Conservation (phyloP, 2,329 filamentous ascomycete genomes). For the Microcyclospora pomicola region DNA sequence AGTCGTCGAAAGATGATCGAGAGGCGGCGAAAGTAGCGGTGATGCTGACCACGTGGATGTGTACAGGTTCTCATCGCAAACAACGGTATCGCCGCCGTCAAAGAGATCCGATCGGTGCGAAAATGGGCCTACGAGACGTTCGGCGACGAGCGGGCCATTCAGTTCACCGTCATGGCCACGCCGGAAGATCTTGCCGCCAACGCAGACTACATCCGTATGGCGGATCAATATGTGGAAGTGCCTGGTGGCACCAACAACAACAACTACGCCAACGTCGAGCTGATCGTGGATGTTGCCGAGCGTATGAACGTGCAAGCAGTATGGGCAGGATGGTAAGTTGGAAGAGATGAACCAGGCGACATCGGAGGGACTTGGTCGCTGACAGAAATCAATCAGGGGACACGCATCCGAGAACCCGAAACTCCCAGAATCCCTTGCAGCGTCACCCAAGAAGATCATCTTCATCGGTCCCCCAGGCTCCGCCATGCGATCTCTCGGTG, state of each 20-base stretch:
- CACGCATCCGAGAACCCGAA: slow-evolving; percentile 98
- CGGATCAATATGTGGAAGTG: slow-evolving; percentile 97
- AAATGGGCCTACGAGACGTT: slow-evolving; percentile 99
- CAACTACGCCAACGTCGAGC: slow-evolving; percentile 98
- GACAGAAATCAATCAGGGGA: slow-evolving; percentile 45
- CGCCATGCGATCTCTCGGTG: slow-evolving; percentile 95
- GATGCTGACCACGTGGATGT: slow-evolving; percentile 11
- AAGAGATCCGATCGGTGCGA: slow-evolving; percentile 95
- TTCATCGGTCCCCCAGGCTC: slow-evolving; percentile 97
- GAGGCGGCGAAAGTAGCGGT: too few relatives aligned
- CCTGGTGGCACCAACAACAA: slow-evolving; percentile 99
- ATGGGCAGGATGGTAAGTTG: slow-evolving; percentile 86
- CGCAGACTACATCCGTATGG: slow-evolving; percentile 98
- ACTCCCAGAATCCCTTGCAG: slow-evolving; percentile 86
- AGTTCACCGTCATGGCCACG: slow-evolving; percentile 99
- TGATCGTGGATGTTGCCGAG: slow-evolving; percentile 97
- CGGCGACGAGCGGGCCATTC: slow-evolving; percentile 92
- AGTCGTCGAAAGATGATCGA: too few relatives aligned
- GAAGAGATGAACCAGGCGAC: not conserved
- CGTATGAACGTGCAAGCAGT: slow-evolving; percentile 97
- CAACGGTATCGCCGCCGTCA: slow-evolving; percentile 98
- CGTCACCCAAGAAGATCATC: slow-evolving; percentile 95
- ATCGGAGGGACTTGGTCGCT: slow-evolving; percentile 6
- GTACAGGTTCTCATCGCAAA: slow-evolving; percentile 90
- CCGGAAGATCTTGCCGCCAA: slow-evolving; percentile 95